Percentiles rank a stretch among this genome's conserved stretches.
Evolutionary conservation across 768 basidiomycete species (phyloP).

Genomic region (Leccinum aurantiacum): DNA sequence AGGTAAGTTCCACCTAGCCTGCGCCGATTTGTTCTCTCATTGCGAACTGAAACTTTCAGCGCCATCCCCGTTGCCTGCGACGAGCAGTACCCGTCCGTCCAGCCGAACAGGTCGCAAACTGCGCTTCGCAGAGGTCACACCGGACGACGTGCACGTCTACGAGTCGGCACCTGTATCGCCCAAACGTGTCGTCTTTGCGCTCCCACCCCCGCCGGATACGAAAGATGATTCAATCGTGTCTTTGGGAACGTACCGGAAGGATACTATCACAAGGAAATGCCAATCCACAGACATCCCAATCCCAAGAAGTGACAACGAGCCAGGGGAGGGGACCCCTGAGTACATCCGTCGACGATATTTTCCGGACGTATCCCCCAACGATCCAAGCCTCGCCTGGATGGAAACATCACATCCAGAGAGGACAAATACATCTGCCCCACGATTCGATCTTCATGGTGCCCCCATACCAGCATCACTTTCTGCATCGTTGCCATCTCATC

Average conservation of each 20-base stretch:
- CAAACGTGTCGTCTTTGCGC: constrained; percentile 52
- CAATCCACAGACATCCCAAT: background rate
- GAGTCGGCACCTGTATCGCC: constrained; percentile 81
- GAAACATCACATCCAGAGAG: constrained; percentile 20
- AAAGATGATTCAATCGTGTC: constrained; percentile 33
- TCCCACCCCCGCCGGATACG: constrained; percentile 42
- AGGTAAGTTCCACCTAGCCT: constrained; percentile 10
- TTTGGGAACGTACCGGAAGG: constrained; percentile 40
- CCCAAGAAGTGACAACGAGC: constrained; percentile 26
- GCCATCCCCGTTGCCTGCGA: constrained; percentile 44
- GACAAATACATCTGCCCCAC: constrained; percentile 35
- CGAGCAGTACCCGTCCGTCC: constrained; percentile 58
- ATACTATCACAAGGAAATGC: constrained; percentile 2
- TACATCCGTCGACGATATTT: constrained; percentile 84
- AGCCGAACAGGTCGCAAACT: constrained; percentile 53
- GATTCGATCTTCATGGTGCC: constrained; percentile 77
- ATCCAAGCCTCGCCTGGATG: constrained; percentile 85
- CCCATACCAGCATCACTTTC: constrained; percentile 60
- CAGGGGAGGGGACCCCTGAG: constrained; percentile 76
- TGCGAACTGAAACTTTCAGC: constrained; percentile 21
- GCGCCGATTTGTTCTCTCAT: background rate
- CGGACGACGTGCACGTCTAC: constrained; percentile 78
- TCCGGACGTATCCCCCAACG: constrained; percentile 62
- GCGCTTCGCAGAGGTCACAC: constrained; percentile 74
- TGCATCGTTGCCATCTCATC: constrained; percentile 69